A percentile compares a stretch with the other conserved stretches of the same genome.
Evolutionary conservation across 345 rosid genomes (phyloP).

Genomic region (Syzygium oleosum): DNA sequence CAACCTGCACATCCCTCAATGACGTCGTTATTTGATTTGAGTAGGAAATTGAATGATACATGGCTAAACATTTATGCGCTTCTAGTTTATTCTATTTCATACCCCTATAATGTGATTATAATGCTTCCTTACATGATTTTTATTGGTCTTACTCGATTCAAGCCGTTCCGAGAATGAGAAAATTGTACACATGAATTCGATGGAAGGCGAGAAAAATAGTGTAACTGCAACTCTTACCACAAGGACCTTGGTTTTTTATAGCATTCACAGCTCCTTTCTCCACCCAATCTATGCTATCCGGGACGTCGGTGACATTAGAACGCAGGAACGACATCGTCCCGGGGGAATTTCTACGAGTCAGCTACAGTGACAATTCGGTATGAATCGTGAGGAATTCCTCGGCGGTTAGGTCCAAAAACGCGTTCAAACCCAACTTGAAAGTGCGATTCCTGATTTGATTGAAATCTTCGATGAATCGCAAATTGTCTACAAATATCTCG

Average conservation of each 20-base stretch:
- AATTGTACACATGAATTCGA: not conserved
- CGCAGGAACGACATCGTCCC: slow-evolving; percentile 3
- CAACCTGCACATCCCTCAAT: slow-evolving; percentile 11
- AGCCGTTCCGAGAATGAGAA: not conserved
- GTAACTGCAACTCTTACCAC: slow-evolving; percentile 13
- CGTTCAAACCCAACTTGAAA: slow-evolving; percentile 26
- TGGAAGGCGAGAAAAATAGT: not conserved
- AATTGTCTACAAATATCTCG: slow-evolving; percentile 30
- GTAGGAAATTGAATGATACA: not conserved
- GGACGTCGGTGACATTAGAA: slow-evolving; percentile 10
- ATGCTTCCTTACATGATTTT: not conserved
- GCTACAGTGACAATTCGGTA: slow-evolving; percentile 16
- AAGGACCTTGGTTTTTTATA: slow-evolving; percentile 26
- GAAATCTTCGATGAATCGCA: slow-evolving; percentile 24
- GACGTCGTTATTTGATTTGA: not conserved
- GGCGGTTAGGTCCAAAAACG: slow-evolving; percentile 37
- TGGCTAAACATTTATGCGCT: not conserved
- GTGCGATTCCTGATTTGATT: slow-evolving; percentile 14
- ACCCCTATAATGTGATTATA: not conserved
- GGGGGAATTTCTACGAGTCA: not conserved
- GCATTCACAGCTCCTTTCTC: slow-evolving; percentile 31
- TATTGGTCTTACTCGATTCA: not conserved
- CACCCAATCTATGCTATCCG: slow-evolving; percentile 32
- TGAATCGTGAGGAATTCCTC: slow-evolving; percentile 30
- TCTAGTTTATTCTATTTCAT: not conserved